phyloP scores from a whole-genome alignment of 163 green algal genomes.

The Picocystis sp. region DNA sequence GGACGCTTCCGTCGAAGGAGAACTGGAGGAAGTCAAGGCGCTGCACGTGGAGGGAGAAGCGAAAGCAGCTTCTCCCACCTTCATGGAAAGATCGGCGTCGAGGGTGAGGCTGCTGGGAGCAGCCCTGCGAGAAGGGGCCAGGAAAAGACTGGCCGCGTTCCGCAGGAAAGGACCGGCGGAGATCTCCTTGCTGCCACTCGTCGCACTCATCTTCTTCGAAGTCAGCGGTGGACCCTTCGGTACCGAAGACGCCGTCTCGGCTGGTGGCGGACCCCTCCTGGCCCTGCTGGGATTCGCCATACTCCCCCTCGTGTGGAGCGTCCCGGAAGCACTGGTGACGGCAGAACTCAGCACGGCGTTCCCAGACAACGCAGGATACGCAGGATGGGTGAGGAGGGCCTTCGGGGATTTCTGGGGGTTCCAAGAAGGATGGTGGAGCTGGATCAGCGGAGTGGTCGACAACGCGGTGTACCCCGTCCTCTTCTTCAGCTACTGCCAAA shows the following conservation, averaged over 20 bases:
- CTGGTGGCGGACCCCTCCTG: conserved; percentile 47
- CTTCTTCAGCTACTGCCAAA: conserved; percentile 53
- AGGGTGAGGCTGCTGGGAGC: too few relatives aligned
- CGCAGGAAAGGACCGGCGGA: too few relatives aligned
- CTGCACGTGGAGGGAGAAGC: too few relatives aligned
- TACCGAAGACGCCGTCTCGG: conserved; percentile 36
- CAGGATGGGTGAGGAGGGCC: conserved; percentile 86
- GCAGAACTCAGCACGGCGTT: conserved; percentile 71
- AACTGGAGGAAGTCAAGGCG: too few relatives aligned
- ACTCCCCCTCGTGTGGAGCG: conserved; percentile 54
- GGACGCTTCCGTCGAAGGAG: too few relatives aligned
- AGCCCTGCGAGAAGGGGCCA: too few relatives aligned
- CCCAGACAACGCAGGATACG: conserved; percentile 79
- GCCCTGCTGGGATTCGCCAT: conserved; percentile 77
- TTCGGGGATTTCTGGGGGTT: conserved; percentile 96
- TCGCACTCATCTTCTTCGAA: conserved; percentile 92
- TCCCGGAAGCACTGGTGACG: conserved; percentile 89
- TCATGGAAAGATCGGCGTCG: too few relatives aligned
- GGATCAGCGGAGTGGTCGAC: conserved; percentile 83
- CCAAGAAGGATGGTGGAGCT: conserved; percentile 82
- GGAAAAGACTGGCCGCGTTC: too few relatives aligned
- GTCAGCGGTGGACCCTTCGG: conserved; percentile 82
- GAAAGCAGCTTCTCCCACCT: too few relatives aligned
- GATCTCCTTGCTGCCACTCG: conserved; percentile 45
- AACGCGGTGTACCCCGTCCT: conserved; percentile 92